Base-by-base conservation (phyloP, 1,139 yeast species). In the Saccharomyces hybrid region DNA sequence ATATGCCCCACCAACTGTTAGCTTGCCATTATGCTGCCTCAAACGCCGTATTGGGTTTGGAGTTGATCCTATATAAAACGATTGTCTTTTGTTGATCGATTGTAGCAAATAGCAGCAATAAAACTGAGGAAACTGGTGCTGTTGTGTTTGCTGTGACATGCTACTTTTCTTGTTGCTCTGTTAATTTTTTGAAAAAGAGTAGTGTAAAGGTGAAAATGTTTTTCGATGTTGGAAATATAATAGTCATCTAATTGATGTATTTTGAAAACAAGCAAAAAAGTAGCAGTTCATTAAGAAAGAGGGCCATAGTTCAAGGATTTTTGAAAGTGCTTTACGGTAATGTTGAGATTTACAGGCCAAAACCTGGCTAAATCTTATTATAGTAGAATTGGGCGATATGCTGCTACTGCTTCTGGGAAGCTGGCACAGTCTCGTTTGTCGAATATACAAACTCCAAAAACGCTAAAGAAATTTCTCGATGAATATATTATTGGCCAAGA, bases 1-100 rank as follows among this genome's bases (percentile, higher is more conserved):
- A 62, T 73, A 81, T 0, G 96, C 96, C 1, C 91, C 91, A 0
- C 88, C 88, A 7, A 57, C 58, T n/a, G 71, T 72, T 16, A 84
- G 65, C 4, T 77, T 80, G 1, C 96, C 95, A 71, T 88, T 88
- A 65, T 88, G 96, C 61, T 88, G 96, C 44, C 88, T 70, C 4
- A 88, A 71, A 50, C 96, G 67, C 56, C 91, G 69, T 0, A 73
- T 65, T 0, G 95, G 93, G 63, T 85, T 78, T 0, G 93, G 91
- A 0, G 93, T 85, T 0, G 93, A 86, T 1, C 95, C 95, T 4
- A 87, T 78, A 62, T 87, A 87, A 61, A 82, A 82, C 5, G 85
- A 78, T 47, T 74, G 72, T 11, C 80, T 79, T 60, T 78, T 79
- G 1, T 79, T 76, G 5, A 75, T 64, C 0, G 90, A 84, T 59